Base-by-base conservation (phyloP, 371 early-diverging fungal genomes). In the Haplosporangium sp. region DNA sequence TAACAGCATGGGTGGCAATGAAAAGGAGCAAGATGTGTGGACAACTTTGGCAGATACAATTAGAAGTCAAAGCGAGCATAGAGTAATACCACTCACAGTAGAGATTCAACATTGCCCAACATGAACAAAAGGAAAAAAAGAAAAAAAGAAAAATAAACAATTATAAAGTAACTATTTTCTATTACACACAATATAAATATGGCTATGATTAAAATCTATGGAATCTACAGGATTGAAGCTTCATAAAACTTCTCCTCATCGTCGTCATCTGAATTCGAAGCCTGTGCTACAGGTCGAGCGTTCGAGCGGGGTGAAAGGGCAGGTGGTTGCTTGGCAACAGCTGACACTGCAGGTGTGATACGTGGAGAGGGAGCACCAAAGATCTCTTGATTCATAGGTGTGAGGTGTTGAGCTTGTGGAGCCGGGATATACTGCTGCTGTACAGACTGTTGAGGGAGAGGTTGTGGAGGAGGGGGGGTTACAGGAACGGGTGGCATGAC, bases 341-440 rank as follows among this genome's bases (percentile, higher is more conserved):
- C 15, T 27, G 27, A 27, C 27, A 27, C 27, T 0, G 67, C 38
- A 4, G 72, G 79, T 0, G 70, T 27, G 20, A 78, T 74, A 2
- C 79, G 58, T 3, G 79, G 79, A 2, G 79, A 78, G 5, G 79
- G 79, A 1, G 79, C 79, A 11, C 79, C 79, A 64, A 70, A 78
- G 56, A 67, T 63, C 40, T 73, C 67, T 39, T 78, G 62, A 35
- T 44, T 39, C 37, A 74, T n/a, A 4, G 67, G 76, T 13, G 65
- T 61, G 35, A 70, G 37, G 0, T 69, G 73, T 37, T 67, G 77
- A 0, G 68, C 56, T 20, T 71, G 72, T 45, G 78, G 73, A 11
- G 56, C 59, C 4, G 77, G 73, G 52, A 72, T 67, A 35, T 71
- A 61, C 27, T 76, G 72, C 34, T 72, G 72, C 37, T 72, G 72